These are phyloP conservation scores for Cerioporus squamosus DNA, from an alignment of 1,284 basidiomycete genomes.

Conservation along the genomic window DNA sequence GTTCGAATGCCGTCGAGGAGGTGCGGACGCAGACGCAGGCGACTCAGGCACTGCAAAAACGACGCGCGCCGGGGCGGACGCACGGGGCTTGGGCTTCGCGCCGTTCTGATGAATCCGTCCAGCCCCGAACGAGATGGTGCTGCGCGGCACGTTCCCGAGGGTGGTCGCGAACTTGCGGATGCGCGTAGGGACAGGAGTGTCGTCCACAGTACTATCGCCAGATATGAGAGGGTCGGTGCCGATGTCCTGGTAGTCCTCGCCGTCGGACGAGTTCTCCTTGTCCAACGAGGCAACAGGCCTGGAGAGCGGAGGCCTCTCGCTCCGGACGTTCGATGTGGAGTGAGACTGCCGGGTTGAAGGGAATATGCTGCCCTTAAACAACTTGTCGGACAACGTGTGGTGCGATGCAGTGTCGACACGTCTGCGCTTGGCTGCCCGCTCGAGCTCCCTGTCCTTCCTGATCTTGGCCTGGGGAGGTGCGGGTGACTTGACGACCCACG, in stretches of 20 bases:
- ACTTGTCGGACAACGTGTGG: too few species aligned
- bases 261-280: conserved; percentile 14
- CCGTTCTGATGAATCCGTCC: conserved; percentile 23
- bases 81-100: conserved; percentile 17
- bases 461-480: conserved; percentile 17
- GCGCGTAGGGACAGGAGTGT: conserved; percentile 6
- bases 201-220: background rate
- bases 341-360: background rate
- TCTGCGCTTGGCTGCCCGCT: conserved; percentile 9
- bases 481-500: conserved; percentile 45
- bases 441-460: background rate
- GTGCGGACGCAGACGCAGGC: background rate
- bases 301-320: too few species aligned
- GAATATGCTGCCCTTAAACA: background rate
- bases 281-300: background rate
- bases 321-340: too few species aligned
- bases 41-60: conserved; percentile 1
- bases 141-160: conserved; percentile 48
- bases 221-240: conserved; percentile 1
- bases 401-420: background rate
- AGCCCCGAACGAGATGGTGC: conserved; percentile 39
- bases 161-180: conserved; percentile 44
- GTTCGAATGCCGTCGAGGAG: conserved; percentile 18
- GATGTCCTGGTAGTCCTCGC: conserved; percentile 8
- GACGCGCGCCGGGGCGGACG: conserved; percentile 1